A percentile compares a stretch with the other conserved stretches of the same genome.
Conservation (phyloP, 352 stramenopile genomes). For the Pythium coloratum region DNA sequence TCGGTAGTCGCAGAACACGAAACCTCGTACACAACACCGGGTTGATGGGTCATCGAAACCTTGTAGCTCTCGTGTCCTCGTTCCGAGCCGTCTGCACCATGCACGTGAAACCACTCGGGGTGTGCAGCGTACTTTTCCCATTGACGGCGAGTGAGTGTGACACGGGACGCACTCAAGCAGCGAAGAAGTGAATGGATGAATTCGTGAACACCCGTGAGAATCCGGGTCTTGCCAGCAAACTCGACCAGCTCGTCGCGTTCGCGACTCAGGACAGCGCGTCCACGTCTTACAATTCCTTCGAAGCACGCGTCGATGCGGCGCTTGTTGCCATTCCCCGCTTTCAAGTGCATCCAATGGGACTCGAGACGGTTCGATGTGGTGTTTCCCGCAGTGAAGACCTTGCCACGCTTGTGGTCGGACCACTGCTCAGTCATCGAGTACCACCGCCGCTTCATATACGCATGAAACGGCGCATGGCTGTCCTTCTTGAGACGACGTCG, state of each 20-base stretch:
- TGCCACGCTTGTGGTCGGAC: neutral
- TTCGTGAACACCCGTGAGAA: neutral
- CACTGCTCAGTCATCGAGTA: neutral
- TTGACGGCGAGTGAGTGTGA: neutral
- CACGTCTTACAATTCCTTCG: neutral
- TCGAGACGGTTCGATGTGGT: neutral
- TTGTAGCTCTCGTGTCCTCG: too few species aligned
- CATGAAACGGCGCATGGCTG: neutral
- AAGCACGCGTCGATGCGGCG: neutral
- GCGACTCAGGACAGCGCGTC: neutral
- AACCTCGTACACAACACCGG: neutral
- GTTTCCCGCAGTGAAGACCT: neutral
- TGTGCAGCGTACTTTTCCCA: neutral
- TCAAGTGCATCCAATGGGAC: neutral
- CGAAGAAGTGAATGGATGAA: neutral
- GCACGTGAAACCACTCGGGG: neutral
- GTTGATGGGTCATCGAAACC: too few species aligned
- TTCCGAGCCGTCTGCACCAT: too few species aligned
- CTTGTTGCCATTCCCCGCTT: neutral
- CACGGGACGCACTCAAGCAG: neutral
- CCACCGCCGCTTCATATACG: neutral
- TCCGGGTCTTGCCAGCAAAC: neutral
- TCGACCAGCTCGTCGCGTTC: neutral
- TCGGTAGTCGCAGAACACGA: neutral
- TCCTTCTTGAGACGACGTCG: neutral